These are phyloP conservation scores for Pseudopyrenochaeta lycopersici DNA, from an alignment of 2,329 filamentous ascomycete species.

Conservation along the genomic window DNA sequence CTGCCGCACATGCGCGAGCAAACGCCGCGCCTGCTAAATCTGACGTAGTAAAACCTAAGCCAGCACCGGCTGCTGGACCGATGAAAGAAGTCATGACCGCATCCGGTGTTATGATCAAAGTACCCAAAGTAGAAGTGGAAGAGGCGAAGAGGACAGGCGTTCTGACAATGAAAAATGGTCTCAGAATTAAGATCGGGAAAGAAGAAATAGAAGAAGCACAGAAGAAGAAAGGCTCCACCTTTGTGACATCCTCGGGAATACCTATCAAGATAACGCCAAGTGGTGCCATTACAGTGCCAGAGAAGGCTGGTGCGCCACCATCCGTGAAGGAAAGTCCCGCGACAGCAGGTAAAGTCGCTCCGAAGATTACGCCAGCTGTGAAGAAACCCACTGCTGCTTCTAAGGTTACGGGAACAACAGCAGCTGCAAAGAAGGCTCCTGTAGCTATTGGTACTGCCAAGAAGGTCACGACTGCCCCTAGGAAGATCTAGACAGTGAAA, in stretches of 20 bases:
- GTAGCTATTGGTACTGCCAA: constrained; percentile 7
- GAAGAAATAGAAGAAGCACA: constrained; percentile 44
- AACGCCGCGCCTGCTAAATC: constrained; percentile 10
- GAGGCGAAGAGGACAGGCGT: constrained; percentile 44
- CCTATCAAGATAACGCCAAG: constrained; percentile 44
- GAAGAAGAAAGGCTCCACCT: constrained; percentile 32
- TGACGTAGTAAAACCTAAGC: constrained; percentile 18
- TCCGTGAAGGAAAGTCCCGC: constrained; percentile 14
- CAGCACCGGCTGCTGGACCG: constrained; percentile 24
- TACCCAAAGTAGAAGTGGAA: constrained; percentile 39
- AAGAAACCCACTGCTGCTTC: neutral
- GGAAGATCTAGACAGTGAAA: constrained; percentile 7
- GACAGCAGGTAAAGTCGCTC: constrained; percentile 1
- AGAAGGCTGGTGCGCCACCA: constrained; percentile 17
- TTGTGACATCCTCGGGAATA: constrained; percentile 41
- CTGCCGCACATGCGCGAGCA: constrained; percentile 17
- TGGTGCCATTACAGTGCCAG: constrained; percentile 29
- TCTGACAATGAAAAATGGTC: constrained; percentile 39
- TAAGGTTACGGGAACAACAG: constrained; percentile 2
- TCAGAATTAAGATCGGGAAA: constrained; percentile 41
- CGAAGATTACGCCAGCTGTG: neutral
- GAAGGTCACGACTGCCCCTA: constrained; percentile 3
- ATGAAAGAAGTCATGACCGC: constrained; percentile 42
- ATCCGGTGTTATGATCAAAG: constrained; percentile 45
- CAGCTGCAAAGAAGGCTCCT: constrained; percentile 3